phyloP scores from a whole-genome alignment of 2,329 filamentous ascomycete species.

The Paecilomyces sp. region DNA sequence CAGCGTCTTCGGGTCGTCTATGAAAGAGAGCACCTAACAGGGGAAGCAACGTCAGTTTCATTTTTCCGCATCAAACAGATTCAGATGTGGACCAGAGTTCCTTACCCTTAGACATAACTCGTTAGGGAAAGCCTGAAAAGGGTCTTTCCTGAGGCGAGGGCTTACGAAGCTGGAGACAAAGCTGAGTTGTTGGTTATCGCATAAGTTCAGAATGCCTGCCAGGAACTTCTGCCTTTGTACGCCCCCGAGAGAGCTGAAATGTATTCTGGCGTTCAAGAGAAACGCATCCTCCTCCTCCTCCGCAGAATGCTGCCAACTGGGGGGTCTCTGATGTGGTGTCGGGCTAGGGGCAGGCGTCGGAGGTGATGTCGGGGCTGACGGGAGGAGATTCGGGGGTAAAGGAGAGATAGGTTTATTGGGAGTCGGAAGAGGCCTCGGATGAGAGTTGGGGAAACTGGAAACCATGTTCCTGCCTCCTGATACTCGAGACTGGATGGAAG shows the following conservation, averaged over 20 bases:
- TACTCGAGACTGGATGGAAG: conserved; percentile 20
- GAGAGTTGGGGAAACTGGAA: conserved; percentile 15
- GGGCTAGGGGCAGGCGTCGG: conserved; percentile 62
- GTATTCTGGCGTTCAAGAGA: conserved; percentile 67
- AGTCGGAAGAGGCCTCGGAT: conserved; percentile 39
- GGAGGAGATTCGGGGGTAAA: conserved; percentile 54
- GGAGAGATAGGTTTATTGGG: conserved; percentile 44
- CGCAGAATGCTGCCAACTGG: conserved; percentile 37
- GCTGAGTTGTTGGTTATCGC: conserved; percentile 88
- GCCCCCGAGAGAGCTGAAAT: conserved; percentile 71
- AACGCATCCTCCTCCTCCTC: conserved; percentile 78
- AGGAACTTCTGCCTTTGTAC: conserved; percentile 73
- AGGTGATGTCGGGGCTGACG: conserved; percentile 58
- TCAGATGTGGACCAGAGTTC: conserved; percentile 6
- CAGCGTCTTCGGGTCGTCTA: conserved; percentile 91
- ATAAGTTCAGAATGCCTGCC: conserved; percentile 83
- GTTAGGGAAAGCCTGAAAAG: conserved; percentile 84
- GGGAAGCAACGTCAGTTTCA: conserved; percentile 8
- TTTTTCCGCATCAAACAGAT: neutral
- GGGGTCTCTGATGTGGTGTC: conserved; percentile 55
- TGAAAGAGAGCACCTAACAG: conserved; percentile 78
- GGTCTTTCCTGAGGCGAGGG: conserved; percentile 90
- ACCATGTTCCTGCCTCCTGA: conserved; percentile 22
- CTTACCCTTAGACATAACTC: conserved; percentile 84
- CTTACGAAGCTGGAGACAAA: conserved; percentile 96